A percentile compares a stretch with the other conserved stretches of the same genome.
These are phyloP conservation scores for Alternaria gaisen DNA, from an alignment of 2,329 filamentous ascomycete species.

Conservation along the genomic window DNA sequence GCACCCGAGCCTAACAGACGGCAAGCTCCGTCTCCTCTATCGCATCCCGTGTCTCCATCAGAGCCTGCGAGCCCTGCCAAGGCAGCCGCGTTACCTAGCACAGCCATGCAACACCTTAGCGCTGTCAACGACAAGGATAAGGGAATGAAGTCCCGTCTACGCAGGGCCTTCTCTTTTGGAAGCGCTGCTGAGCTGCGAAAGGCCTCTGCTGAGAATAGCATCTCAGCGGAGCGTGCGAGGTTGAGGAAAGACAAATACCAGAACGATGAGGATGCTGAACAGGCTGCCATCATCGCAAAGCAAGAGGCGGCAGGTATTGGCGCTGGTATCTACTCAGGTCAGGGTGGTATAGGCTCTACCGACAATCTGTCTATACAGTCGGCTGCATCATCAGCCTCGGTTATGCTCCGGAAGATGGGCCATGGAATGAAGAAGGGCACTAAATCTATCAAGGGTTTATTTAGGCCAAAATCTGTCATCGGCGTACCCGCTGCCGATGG, in stretches of 20 bases:
- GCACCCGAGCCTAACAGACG: slow-evolving; percentile 54
- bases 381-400: slow-evolving; percentile 86
- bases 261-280: slow-evolving; percentile 83
- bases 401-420: slow-evolving; percentile 99
- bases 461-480: slow-evolving; percentile 90
- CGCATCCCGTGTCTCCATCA: slow-evolving; percentile 53
- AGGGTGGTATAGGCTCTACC: slow-evolving; percentile 88
- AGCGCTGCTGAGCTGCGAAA: slow-evolving; percentile 90
- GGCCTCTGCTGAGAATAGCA: slow-evolving; percentile 71
- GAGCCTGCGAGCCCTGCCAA: slow-evolving; percentile 40
- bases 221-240: slow-evolving; percentile 61
- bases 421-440: slow-evolving; percentile 96
- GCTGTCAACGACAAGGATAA: slow-evolving; percentile 87
- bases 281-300: slow-evolving; percentile 87
- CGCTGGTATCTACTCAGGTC: slow-evolving; percentile 89
- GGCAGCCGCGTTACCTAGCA: slow-evolving; percentile 58
- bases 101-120: slow-evolving; percentile 83
- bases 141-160: slow-evolving; percentile 85
- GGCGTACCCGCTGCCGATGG: slow-evolving; percentile 78
- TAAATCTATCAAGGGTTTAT: slow-evolving; percentile 89
- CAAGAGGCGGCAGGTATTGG: slow-evolving; percentile 94
- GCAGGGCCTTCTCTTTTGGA: slow-evolving; percentile 94
- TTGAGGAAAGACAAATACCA: slow-evolving; percentile 58
- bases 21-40: slow-evolving; percentile 58
- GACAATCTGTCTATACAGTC: slow-evolving; percentile 94